These are phyloP conservation scores for Boletellus ananas DNA, from an alignment of 768 basidiomycete genomes.

Conservation along the genomic window DNA sequence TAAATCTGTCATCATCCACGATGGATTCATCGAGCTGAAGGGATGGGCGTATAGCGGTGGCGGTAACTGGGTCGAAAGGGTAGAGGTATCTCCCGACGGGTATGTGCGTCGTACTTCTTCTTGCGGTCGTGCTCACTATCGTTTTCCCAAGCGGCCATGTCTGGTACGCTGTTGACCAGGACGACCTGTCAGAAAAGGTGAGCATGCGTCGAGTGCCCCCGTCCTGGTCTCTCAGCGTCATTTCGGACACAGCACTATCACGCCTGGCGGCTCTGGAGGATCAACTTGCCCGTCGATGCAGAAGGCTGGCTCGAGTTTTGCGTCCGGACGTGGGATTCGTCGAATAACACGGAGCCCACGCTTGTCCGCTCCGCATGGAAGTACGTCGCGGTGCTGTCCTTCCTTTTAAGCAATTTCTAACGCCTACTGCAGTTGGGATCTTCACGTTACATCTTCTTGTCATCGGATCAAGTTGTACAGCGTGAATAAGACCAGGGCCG, in stretches of 20 bases:
- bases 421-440: conserved; percentile 39
- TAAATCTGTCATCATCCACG: conserved; percentile 45
- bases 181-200: conserved; percentile 16
- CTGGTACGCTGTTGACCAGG: conserved; percentile 15
- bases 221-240: background rate
- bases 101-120: background rate
- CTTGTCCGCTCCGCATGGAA: conserved; percentile 54
- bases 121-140: background rate
- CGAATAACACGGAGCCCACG: conserved; percentile 55
- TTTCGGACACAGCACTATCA: conserved; percentile 42
- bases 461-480: conserved; percentile 55
- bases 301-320: conserved; percentile 58
- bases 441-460: conserved; percentile 51
- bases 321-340: conserved; percentile 55
- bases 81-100: conserved; percentile 42
- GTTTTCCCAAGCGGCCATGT: conserved; percentile 8
- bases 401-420: background rate
- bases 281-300: conserved; percentile 48
- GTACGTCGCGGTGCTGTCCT: conserved; percentile 27
- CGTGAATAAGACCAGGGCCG: conserved; percentile 42
- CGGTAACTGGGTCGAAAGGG: conserved; percentile 53
- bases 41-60: conserved; percentile 46
- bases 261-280: conserved; percentile 53
- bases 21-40: conserved; percentile 42
- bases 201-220: too few relatives aligned